Evolutionary conservation across 441 rosid genomes (phyloP).

Genomic region (Populus hybrid): DNA sequence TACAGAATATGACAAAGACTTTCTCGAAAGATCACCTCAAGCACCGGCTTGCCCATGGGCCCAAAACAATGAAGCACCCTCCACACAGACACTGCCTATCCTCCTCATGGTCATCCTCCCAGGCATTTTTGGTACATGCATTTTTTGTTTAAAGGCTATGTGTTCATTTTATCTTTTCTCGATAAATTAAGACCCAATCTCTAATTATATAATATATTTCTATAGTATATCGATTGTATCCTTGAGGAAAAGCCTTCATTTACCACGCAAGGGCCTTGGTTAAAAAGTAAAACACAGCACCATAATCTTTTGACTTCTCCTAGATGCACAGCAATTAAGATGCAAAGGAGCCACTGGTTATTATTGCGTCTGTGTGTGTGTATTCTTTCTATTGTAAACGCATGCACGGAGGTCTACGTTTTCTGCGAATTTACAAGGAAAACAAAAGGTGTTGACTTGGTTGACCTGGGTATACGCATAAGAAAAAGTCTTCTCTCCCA

Average conservation of each 20-base stretch:
- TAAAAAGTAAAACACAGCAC: background rate
- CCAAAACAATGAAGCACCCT: background rate
- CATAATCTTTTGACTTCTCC: background rate
- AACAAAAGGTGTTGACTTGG: slow-evolving; percentile 23
- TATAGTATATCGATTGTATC: background rate
- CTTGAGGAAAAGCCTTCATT: background rate
- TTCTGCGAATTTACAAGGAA: background rate
- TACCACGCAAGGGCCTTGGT: background rate
- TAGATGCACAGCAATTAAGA: background rate
- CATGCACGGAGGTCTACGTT: too few relatives aligned
- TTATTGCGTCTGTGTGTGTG: background rate
- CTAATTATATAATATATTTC: background rate
- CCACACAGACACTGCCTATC: slow-evolving; percentile 7
- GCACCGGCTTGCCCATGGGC: background rate
- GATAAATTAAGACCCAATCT: too few relatives aligned
- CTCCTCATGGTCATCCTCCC: background rate
- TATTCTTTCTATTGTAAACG: too few relatives aligned
- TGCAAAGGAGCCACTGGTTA: background rate
- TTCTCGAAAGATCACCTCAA: background rate
- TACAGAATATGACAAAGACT: background rate
- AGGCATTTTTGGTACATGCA: too few relatives aligned
- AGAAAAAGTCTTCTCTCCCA: too few relatives aligned
- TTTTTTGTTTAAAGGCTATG: too few relatives aligned
- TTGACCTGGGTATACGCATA: slow-evolving; percentile 20
- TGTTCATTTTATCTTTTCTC: too few relatives aligned